Evolutionary conservation across 345 rosid species (phyloP), one percentile per base, ranked within the genome.

Genomic region (Firmiana major): DNA sequence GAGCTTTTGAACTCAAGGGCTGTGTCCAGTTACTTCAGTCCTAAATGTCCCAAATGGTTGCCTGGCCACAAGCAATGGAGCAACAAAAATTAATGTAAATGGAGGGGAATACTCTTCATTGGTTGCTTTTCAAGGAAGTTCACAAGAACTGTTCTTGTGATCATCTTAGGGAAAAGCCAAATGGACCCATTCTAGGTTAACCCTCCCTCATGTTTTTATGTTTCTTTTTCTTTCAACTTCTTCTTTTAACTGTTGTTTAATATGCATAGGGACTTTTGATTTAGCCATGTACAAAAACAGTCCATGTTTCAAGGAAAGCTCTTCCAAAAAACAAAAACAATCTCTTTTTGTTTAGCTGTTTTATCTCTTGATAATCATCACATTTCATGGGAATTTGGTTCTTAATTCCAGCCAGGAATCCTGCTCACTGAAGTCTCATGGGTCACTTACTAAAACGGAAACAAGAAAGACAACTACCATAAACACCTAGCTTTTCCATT

Each of bases 21-120:
- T 64, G 81, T 82, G 64, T 82, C 87, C 36, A 77, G 70, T 79
- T 93, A 89, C 83, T 89, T 87, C 78, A 93, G 95, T 81, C 98
- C 98, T 9, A 95, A 95, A 87, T 90, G 96, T 77, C 99, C 99
- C 21, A 95, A 90, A 81, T 95, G 98, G 99, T 81, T 79, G 76
- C 91, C 98, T 66, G 97, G 99, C 2, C 96, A 88, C 86, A 95
- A 88, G 92, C 92, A 91, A 82, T 93, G 97, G 97, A 76, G 79
- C 76, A 75, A 75, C 84, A 79, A 79, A 65, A 82, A 85, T 64
- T 82, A 75, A 80, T 78, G 34, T n/a, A n/a, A n/a, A n/a, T n/a
- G n/a, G n/a, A 24, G 42, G 57, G 22, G 38, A 43, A 75, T 62
- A 77, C 65, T 54, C 72, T 48, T 70, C 9, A 63, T 40, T 75